These are phyloP conservation scores for Paratinospora sagittata DNA, from an alignment of 164 flowering plant genomes.

Conservation along the genomic window DNA sequence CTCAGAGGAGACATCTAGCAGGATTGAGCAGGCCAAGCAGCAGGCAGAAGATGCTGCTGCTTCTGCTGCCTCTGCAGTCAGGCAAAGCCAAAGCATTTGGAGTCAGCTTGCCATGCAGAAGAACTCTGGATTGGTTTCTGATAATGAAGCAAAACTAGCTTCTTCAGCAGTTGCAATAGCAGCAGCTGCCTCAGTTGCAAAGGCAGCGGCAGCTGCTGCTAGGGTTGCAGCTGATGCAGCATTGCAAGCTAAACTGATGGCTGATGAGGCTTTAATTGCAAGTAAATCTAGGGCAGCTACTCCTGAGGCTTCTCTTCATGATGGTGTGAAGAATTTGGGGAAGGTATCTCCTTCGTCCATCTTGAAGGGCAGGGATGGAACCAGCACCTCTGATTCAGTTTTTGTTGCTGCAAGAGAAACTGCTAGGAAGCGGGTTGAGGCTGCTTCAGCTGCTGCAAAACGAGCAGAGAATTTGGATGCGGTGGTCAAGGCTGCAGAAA, in stretches of 20 bases:
- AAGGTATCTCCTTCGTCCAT: conserved; percentile 53
- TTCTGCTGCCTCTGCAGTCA: conserved; percentile 59
- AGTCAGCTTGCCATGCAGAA: conserved; percentile 54
- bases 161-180: conserved; percentile 81
- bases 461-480: conserved; percentile 94
- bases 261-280: conserved; percentile 55
- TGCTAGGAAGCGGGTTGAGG: conserved; percentile 74
- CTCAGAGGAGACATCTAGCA: conserved; percentile 47
- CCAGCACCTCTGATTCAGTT: conserved; percentile 41
- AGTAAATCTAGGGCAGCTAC: conserved; percentile 19
- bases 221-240: conserved; percentile 90
- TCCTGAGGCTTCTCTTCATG: conserved; percentile 23
- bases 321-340: conserved; percentile 31
- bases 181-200: conserved; percentile 95
- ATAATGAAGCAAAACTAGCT: conserved; percentile 57
- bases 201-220: conserved; percentile 98
- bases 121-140: conserved; percentile 43
- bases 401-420: conserved; percentile 73
- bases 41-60: conserved; percentile 82
- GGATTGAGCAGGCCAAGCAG: conserved; percentile 60
- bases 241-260: conserved; percentile 85
- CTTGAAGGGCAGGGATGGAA: conserved; percentile 41
- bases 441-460: conserved; percentile 80
- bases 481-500: conserved; percentile 81
- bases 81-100: conserved; percentile 68